These are phyloP conservation scores for Cornus controversa DNA, from an alignment of 148 eudicot genomes.

Conservation along the genomic window DNA sequence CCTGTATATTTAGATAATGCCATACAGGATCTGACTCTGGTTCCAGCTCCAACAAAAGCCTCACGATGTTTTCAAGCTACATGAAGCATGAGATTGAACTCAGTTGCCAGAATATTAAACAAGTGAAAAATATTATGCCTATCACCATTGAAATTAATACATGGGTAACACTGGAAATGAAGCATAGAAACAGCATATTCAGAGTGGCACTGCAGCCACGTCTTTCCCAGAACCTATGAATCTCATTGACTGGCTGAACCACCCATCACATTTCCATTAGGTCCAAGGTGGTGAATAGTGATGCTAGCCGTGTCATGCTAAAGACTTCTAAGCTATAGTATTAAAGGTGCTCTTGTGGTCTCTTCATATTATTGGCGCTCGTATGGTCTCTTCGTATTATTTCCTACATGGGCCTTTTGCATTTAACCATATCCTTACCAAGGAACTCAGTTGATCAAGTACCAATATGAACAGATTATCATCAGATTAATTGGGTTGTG, in stretches of 20 bases:
- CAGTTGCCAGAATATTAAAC: constrained; percentile 3
- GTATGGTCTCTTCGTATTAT: no score
- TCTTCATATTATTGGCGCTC: no score
- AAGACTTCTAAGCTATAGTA: not conserved
- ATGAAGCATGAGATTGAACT: constrained; percentile 26
- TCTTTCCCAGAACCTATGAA: not conserved
- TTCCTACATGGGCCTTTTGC: no score
- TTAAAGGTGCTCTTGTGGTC: no score
- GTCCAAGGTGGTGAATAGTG: not conserved
- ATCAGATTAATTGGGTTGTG: not conserved
- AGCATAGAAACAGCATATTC: constrained; percentile 1
- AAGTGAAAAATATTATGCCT: not conserved
- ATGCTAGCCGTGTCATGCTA: not conserved
- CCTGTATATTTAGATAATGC: constrained; percentile 95
- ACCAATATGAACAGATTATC: not conserved
- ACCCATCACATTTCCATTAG: not conserved
- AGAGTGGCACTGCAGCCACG: not conserved
- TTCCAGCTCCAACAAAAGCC: constrained; percentile 93
- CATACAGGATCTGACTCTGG: constrained; percentile 98
- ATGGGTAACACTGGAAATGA: not conserved
- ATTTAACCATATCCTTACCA: not conserved
- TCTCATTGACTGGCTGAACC: not conserved
- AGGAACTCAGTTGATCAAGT: not conserved
- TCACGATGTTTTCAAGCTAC: constrained; percentile 92
- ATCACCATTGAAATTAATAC: not conserved